These are phyloP conservation scores for Fusarium sp. DNA, from an alignment of 2,329 filamentous ascomycete genomes.

Conservation along the genomic window DNA sequence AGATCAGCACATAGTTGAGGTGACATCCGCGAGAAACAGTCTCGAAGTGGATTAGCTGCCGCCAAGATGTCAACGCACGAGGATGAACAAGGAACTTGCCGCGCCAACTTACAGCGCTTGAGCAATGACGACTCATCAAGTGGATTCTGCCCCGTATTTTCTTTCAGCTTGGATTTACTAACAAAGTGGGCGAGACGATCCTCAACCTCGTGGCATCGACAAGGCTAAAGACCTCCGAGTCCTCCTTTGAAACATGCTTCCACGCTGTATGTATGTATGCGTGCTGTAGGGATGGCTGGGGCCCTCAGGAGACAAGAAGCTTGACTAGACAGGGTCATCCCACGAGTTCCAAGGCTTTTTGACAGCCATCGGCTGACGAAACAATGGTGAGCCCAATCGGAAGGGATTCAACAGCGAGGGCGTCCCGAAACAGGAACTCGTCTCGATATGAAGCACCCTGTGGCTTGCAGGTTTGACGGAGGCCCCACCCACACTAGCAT, in stretches of 20 bases:
- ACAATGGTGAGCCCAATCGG: constrained; percentile 27
- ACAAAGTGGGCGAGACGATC: constrained; percentile 28
- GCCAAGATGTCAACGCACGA: constrained; percentile 1
- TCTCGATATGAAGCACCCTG: constrained; percentile 33
- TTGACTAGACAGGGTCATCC: constrained; percentile 2
- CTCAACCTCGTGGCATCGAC: constrained; percentile 37
- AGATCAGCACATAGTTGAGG: background rate
- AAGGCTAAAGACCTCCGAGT: constrained; percentile 10
- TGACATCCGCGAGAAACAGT: constrained; percentile 4
- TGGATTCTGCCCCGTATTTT: constrained; percentile 22
- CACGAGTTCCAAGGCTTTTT: background rate
- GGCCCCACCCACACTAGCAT: constrained; percentile 25
- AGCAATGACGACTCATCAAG: background rate
- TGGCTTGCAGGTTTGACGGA: constrained; percentile 35
- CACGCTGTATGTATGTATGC: background rate
- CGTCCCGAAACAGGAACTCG: constrained; percentile 41
- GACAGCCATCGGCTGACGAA: background rate
- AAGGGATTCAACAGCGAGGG: constrained; percentile 10
- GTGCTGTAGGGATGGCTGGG: background rate
- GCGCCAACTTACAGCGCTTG: background rate
- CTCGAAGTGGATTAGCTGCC: constrained; percentile 16
- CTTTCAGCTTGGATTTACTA: constrained; percentile 23
- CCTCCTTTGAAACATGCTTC: constrained; percentile 15
- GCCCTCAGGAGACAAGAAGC: constrained; percentile 1
- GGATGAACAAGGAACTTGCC: constrained; percentile 5